Percentiles rank a stretch among this genome's conserved stretches.
Evolutionary conservation across 2,329 filamentous ascomycete genomes (phyloP).

Genomic region (Dothideomycetes sp.): DNA sequence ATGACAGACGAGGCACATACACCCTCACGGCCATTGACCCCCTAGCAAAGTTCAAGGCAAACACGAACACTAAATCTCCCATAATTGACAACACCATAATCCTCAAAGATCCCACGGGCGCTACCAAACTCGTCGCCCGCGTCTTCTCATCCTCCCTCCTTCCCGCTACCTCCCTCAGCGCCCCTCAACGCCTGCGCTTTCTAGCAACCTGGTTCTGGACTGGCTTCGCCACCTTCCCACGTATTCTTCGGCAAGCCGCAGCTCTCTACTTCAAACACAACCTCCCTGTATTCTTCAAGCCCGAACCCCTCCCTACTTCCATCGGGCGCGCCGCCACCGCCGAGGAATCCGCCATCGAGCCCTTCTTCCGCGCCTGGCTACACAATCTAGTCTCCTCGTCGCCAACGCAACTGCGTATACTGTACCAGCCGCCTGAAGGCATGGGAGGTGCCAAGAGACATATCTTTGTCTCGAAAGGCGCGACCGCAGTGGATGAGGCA

Average conservation of each 20-base stretch:
- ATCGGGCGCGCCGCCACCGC: slow-evolving; percentile 42
- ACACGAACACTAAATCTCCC: too few relatives aligned
- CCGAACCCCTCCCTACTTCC: slow-evolving; percentile 48
- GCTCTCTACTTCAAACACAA: slow-evolving; percentile 45
- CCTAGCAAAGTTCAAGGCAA: slow-evolving; percentile 15
- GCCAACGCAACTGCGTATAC: slow-evolving; percentile 35
- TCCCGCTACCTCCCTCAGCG: slow-evolving; percentile 31
- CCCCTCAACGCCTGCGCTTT: slow-evolving; percentile 16
- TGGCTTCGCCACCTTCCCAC: slow-evolving; percentile 53
- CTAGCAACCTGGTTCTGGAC: slow-evolving; percentile 52
- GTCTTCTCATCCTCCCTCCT: slow-evolving; percentile 47
- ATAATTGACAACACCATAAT: slow-evolving; percentile 49
- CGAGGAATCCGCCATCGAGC: slow-evolving; percentile 34
- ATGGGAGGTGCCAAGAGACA: slow-evolving; percentile 5
- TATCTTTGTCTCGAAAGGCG: slow-evolving; percentile 1
- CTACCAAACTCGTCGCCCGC: slow-evolving; percentile 50
- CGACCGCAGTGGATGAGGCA: slow-evolving; percentile 15
- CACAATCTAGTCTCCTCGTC: slow-evolving; percentile 38
- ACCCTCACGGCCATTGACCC: slow-evolving; percentile 35
- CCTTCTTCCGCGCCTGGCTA: slow-evolving; percentile 29
- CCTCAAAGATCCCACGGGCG: slow-evolving; percentile 47
- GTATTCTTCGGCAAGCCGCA: slow-evolving; percentile 51
- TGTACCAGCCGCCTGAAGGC: slow-evolving; percentile 38
- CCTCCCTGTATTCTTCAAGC: slow-evolving; percentile 54
- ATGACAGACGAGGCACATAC: slow-evolving; percentile 40